phyloP scores from a whole-genome alignment of 805 yeast genomes.

The Brettanomyces nanus region DNA sequence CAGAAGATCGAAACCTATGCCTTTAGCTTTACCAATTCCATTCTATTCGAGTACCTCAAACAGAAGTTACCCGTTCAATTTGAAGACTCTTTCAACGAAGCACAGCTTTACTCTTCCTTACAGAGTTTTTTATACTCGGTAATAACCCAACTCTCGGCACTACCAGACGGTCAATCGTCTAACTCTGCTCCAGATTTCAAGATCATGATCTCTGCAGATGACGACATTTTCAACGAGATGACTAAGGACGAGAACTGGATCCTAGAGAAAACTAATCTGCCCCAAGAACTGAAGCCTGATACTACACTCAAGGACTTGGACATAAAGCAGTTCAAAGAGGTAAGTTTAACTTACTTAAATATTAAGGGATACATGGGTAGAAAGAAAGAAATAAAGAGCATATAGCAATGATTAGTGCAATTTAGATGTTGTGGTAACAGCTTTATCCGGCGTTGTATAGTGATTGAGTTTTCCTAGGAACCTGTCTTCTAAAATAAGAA shows the following conservation, averaged over 20 bases:
- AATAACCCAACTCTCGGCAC: constrained; percentile 13
- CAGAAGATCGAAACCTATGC: constrained; percentile 16
- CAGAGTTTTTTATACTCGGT: constrained; percentile 20
- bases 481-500: constrained; percentile 17
- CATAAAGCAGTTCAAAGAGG: constrained; percentile 16
- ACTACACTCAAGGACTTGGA: constrained; percentile 10
- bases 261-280: constrained; percentile 8
- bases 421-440: neutral
- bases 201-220: constrained; percentile 16
- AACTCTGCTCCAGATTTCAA: constrained; percentile 12
- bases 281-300: neutral
- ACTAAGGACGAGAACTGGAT: constrained; percentile 18
- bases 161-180: neutral
- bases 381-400: neutral
- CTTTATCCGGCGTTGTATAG: constrained; percentile 3
- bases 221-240: constrained; percentile 10
- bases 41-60: constrained; percentile 15
- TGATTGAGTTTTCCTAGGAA: too few species aligned
- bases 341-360: constrained; percentile 19
- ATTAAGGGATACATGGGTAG: constrained; percentile 19
- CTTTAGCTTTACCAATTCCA: constrained; percentile 22
- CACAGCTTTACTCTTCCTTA: constrained; percentile 17
- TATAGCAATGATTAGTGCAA: neutral
- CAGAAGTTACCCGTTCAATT: constrained; percentile 6
- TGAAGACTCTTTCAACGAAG: constrained; percentile 7